Evolutionary conservation across 1,284 basidiomycete genomes (phyloP).

Genomic region (Takashimella tepidaria): DNA sequence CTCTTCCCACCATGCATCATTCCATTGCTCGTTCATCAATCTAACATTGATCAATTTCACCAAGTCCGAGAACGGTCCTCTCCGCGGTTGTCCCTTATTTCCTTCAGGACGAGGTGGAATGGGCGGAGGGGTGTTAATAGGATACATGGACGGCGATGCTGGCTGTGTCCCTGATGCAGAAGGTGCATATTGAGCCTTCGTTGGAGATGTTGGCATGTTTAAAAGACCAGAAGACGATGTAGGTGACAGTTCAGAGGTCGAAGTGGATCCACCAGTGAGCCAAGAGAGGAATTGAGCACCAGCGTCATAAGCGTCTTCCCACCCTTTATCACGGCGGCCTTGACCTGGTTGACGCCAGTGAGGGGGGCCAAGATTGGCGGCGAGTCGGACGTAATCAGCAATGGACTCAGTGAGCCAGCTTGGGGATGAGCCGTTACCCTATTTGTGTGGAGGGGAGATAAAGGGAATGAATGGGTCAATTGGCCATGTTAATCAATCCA

Average conservation of each 20-base stretch:
- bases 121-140: constrained; percentile 6
- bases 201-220: not conserved
- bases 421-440: constrained; percentile 18
- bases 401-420: constrained; percentile 33
- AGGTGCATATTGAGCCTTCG: not conserved
- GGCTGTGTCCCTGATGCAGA: not conserved
- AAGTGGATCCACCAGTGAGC: constrained; percentile 16
- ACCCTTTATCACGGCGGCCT: constrained; percentile 24
- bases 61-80: constrained; percentile 28
- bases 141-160: constrained; percentile 11
- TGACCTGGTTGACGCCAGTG: constrained; percentile 32
- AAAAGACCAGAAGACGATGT: not conserved
- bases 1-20: constrained; percentile 30
- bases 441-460: not conserved
- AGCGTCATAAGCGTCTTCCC: constrained; percentile 32
- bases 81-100: constrained; percentile 10
- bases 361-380: constrained; percentile 24
- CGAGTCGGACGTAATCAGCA: constrained; percentile 29
- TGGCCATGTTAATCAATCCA: too few relatives aligned
- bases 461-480: not conserved
- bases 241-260: not conserved
- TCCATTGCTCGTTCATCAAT: constrained; percentile 23
- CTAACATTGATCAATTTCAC: constrained; percentile 23
- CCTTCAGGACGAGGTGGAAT: not conserved
- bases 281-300: constrained; percentile 33